Conservation (phyloP, 1,139 yeast genomes). For the Sugiyamaella xylanicola region DNA sequence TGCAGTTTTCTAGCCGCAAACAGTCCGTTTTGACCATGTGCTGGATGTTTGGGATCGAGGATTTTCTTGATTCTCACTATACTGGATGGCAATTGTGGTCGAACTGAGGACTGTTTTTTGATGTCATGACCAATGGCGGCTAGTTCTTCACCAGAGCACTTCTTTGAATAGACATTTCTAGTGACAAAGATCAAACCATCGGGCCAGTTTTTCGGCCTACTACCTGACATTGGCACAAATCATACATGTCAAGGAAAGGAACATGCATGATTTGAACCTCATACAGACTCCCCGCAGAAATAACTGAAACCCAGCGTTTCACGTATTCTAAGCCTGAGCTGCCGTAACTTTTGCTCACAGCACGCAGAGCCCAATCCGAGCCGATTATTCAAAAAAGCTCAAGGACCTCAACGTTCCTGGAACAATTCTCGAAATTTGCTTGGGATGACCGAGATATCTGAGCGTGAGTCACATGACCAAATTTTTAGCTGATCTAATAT, state of each 20-base stretch:
- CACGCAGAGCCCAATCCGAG: too few relatives aligned
- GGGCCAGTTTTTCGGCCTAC: constrained; percentile 30
- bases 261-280: neutral
- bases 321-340: too few relatives aligned
- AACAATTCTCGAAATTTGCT: too few relatives aligned
- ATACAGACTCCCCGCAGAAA: neutral
- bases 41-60: constrained; percentile 34
- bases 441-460: too few relatives aligned
- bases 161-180: constrained; percentile 28
- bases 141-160: constrained; percentile 23
- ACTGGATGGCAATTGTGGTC: constrained; percentile 24
- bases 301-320: neutral
- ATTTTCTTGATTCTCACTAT: constrained; percentile 32
- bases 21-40: constrained; percentile 36
- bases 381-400: too few relatives aligned
- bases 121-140: constrained; percentile 23
- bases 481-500: neutral
- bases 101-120: constrained; percentile 8
- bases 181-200: constrained; percentile 24
- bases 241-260: neutral
- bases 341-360: too few relatives aligned
- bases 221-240: constrained; percentile 1
- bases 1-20: constrained; percentile 33
- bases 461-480: too few relatives aligned
- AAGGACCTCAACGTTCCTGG: too few relatives aligned